These are phyloP conservation scores for Spencermartinsiella ligniputridi DNA, from an alignment of 1,139 yeast genomes.

Conservation along the genomic window DNA sequence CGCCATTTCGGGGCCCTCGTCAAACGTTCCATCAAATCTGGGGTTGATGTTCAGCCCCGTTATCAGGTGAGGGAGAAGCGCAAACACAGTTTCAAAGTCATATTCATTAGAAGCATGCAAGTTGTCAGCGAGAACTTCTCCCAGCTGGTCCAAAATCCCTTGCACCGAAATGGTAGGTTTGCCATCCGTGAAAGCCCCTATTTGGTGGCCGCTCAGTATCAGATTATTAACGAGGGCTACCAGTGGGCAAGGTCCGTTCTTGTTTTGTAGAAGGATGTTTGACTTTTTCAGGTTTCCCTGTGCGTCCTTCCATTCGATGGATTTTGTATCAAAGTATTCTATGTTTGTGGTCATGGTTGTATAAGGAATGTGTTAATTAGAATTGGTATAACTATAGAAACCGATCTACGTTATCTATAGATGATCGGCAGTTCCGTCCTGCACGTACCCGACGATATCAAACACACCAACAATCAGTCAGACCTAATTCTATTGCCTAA, in stretches of 20 bases:
- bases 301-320: conserved; percentile 12
- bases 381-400: too few relatives aligned
- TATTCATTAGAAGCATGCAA: conserved; percentile 18
- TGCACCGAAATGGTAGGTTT: conserved; percentile 25
- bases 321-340: conserved; percentile 23
- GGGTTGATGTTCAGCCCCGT: conserved; percentile 77
- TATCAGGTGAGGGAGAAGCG: conserved; percentile 58
- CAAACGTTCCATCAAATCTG: conserved; percentile 60
- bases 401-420: too few relatives aligned
- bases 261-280: conserved; percentile 68
- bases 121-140: conserved; percentile 38
- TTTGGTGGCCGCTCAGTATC: conserved; percentile 28
- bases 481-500: too few relatives aligned
- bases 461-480: too few relatives aligned
- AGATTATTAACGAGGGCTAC: conserved; percentile 76
- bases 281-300: conserved; percentile 9
- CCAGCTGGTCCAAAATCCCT: conserved; percentile 32
- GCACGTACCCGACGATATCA: too few relatives aligned
- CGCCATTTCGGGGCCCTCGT: conserved; percentile 40
- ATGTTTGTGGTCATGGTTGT: conserved; percentile 6
- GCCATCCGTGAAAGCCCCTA: conserved; percentile 17
- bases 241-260: conserved; percentile 86
- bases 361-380: too few relatives aligned
- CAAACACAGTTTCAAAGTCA: conserved; percentile 40
- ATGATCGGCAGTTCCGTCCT: too few relatives aligned